Evolutionary conservation across 1,284 basidiomycete genomes (phyloP), one percentile per base, ranked within the genome.

Genomic region (Pulveroboletus sp.): DNA sequence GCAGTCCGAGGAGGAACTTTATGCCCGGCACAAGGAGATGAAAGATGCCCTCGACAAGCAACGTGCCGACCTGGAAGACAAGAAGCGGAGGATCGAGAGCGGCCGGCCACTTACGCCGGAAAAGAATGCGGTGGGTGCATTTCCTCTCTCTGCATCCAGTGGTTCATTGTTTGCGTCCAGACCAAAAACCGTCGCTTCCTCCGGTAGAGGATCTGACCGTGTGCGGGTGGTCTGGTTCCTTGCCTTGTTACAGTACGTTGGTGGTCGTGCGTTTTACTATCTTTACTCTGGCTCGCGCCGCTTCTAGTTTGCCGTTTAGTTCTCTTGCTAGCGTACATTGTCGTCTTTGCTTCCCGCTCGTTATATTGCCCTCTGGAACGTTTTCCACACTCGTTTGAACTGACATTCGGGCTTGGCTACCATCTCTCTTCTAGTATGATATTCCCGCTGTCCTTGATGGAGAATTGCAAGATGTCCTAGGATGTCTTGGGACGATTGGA

Each of bases 41-140:
- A 98, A 97, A 79, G 95, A 98, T 66, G 91, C 95, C 18, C 81
- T 99, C 68, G 97, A 99, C 79, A 98, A 96, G 81, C 96, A 99
- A 76, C 86, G 94, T 65, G 71, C 81, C 62, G 96, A 99, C 71
- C 81, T 99, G 67, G 96, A 99, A 77, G 96, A 98, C 74, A 97
- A 98, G 89, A 98, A 98, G 87, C 83, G 94, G 76, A 87, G 91
- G 71, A 85, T 98, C 74, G 96, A 98, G 80, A 91, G 87, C 66
- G 96, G 95, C 46, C 83, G 95, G 67, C 94, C 95, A 60, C 79
- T 96, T 72, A 98, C 96, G 46, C 96, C 96, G 35, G 96, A 98
- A 78, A 96, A 96, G 84, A 77, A 80, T 61, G 81, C 81, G 66
- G 89, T 91, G 67, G 74, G 85, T 77, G 2, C 35, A 46, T 52